Evolutionary conservation across 2,329 filamentous ascomycete species (phyloP).

Genomic region (Chrysosporium keratinophilum): DNA sequence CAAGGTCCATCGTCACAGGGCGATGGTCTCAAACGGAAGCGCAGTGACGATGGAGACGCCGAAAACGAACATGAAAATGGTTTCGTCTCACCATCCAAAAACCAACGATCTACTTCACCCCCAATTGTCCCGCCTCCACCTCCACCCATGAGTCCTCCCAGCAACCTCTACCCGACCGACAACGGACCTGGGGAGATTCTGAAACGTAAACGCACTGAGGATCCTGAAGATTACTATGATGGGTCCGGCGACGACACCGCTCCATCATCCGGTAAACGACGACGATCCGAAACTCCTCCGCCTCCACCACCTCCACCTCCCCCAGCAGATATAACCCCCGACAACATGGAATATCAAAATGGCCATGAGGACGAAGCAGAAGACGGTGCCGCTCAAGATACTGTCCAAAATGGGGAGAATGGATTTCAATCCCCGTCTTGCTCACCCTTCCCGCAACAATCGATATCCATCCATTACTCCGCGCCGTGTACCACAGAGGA

Average conservation of each 20-base stretch:
- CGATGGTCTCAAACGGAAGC: slow-evolving; percentile 52
- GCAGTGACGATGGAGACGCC: slow-evolving; percentile 38
- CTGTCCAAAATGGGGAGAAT: background rate
- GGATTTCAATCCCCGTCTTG: background rate
- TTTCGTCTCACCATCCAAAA: slow-evolving; percentile 44
- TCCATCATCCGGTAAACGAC: slow-evolving; percentile 18
- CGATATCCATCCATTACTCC: background rate
- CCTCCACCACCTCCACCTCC: slow-evolving; percentile 28
- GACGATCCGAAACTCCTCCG: slow-evolving; percentile 18
- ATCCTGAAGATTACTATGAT: slow-evolving; percentile 17
- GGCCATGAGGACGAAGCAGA: background rate
- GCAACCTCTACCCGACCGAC: slow-evolving; percentile 10
- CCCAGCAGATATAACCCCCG: background rate
- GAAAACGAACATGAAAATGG: slow-evolving; percentile 30
- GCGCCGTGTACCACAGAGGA: background rate
- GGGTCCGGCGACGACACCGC: slow-evolving; percentile 14
- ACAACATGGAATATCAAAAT: background rate
- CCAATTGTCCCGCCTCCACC: slow-evolving; percentile 21
- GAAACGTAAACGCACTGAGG: slow-evolving; percentile 19
- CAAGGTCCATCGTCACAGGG: slow-evolving; percentile 36
- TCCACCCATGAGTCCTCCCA: slow-evolving; percentile 20
- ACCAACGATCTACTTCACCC: slow-evolving; percentile 40
- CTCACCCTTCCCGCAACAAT: background rate
- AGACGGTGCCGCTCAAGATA: background rate
- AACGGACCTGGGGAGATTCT: slow-evolving; percentile 14